Base-by-base conservation (phyloP, 345 rosid genomes). In the Reutealis trisperma region DNA sequence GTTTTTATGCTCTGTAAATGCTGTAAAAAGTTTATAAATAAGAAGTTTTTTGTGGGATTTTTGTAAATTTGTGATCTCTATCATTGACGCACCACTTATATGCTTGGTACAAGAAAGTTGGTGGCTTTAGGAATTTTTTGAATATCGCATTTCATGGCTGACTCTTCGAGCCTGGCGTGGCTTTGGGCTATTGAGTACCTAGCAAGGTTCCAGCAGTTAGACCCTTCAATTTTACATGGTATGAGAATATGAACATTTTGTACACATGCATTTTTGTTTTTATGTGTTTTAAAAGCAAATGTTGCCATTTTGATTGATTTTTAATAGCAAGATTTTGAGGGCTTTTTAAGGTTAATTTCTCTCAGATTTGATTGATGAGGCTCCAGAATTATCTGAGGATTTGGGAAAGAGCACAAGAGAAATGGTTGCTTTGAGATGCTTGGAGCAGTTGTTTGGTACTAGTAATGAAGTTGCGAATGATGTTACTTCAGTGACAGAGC, bases 131-230 rank as follows among this genome's bases (percentile, higher is more conserved):
- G 15, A 3, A 37, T n/a, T 15, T 41, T 42, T 44, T n/a, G 67
- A 41, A 49, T 27, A n/a, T 13, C 16, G 21, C 4, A 25, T 69
- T 37, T 55, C 62, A 76, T 76, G 78, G 77, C 18, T 52, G 83
- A 73, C 32, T 37, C 71, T 13, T 67, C 78, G 8, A 70, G 70
- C 44, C 74, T 78, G 69, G 83, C 75, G 19, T 89, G 93, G 93
- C 63, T 85, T 60, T 88, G 92, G 93, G 81, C 84, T 44, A 85
- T 89, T 62, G 92, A 91, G 73, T 87, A 89, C 52, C 51, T 89
- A 44, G 83, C 90, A 45, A 80, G 84, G 67, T 82, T 76, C 47
- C 74, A 67, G 60, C 63, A 85, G 73, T 73, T 88, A 34, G 82
- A 83, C 62, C 61, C 81, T 6, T 78, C 84, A 18, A 65, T 86